A percentile compares a stretch with the other conserved stretches of the same genome.
Evolutionary conservation across 768 basidiomycete genomes (phyloP).

Genomic region (Boletus pseudo-olivaceus): DNA sequence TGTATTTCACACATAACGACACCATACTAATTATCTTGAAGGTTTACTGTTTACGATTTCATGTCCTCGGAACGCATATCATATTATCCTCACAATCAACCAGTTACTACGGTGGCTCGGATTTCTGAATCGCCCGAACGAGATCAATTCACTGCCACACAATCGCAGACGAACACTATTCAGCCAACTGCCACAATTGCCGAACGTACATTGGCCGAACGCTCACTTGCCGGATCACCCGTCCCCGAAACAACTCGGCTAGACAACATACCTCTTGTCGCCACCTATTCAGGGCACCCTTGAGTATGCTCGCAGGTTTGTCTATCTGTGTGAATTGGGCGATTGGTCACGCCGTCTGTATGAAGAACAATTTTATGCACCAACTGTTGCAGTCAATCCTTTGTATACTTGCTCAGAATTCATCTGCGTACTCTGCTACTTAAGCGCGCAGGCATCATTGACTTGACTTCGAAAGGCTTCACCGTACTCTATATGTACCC

Average conservation of each 20-base stretch:
- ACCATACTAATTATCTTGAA: conserved; percentile 31
- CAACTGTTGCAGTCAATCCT: conserved; percentile 5
- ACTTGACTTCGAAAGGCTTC: neutral
- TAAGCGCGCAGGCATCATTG: neutral
- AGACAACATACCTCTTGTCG: conserved; percentile 43
- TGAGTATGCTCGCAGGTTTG: neutral
- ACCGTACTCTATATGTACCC: conserved; percentile 15
- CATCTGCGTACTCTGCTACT: neutral
- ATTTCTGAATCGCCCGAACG: conserved; percentile 25
- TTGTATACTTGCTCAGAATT: conserved; percentile 8
- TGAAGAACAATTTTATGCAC: neutral
- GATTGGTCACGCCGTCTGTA: neutral
- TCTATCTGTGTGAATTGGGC: neutral
- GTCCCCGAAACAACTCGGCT: conserved; percentile 26
- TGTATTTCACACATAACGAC: neutral
- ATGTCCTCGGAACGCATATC: conserved; percentile 66
- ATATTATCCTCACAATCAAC: conserved; percentile 86
- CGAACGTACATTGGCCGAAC: conserved; percentile 39
- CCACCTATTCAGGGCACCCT: conserved; percentile 18
- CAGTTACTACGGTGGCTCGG: conserved; percentile 37
- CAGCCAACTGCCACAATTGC: conserved; percentile 42
- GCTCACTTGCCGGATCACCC: conserved; percentile 42
- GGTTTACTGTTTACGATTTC: conserved; percentile 91
- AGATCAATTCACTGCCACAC: conserved; percentile 28
- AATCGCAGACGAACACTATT: conserved; percentile 39